A percentile compares a stretch with the other conserved stretches of the same genome.
These are phyloP conservation scores for Epichloe festucae DNA, from an alignment of 2,329 filamentous ascomycete species.

Conservation along the genomic window DNA sequence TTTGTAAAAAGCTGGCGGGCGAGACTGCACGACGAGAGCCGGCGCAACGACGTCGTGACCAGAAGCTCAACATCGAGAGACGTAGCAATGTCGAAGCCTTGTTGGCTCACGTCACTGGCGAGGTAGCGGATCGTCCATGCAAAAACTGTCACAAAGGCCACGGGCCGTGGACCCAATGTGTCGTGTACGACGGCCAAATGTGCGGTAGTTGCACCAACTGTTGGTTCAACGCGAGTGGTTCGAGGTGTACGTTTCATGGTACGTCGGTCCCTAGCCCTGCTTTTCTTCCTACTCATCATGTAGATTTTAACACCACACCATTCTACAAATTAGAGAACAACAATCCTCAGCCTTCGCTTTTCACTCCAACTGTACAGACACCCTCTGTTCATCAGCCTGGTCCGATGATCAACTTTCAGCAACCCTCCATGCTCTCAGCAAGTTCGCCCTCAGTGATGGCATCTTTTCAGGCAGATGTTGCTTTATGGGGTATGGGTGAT, in stretches of 20 bases:
- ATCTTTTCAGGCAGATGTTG: conserved; percentile 13
- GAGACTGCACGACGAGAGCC: conserved; percentile 37
- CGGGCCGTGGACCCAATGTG: conserved; percentile 44
- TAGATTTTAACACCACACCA: background rate
- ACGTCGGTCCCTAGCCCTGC: conserved; percentile 12
- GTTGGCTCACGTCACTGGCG: conserved; percentile 43
- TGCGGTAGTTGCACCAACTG: conserved; percentile 50
- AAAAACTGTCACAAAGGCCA: conserved; percentile 49
- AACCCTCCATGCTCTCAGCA: background rate
- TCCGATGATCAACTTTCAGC: conserved; percentile 11
- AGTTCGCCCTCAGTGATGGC: background rate
- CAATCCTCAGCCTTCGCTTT: conserved; percentile 23
- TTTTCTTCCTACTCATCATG: background rate
- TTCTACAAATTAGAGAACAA: conserved; percentile 26
- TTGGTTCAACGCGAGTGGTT: conserved; percentile 50
- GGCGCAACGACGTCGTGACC: conserved; percentile 39
- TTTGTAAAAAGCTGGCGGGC: conserved; percentile 40
- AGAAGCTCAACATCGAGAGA: conserved; percentile 41
- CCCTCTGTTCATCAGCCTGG: background rate
- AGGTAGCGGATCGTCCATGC: conserved; percentile 34
- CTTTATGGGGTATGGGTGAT: conserved; percentile 20
- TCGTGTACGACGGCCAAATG: conserved; percentile 48
- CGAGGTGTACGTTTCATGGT: conserved; percentile 49
- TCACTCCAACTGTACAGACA: conserved; percentile 5
- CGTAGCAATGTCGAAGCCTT: conserved; percentile 48